These are phyloP conservation scores for Pythium myriotylum DNA, from an alignment of 352 stramenopile species.

Conservation along the genomic window DNA sequence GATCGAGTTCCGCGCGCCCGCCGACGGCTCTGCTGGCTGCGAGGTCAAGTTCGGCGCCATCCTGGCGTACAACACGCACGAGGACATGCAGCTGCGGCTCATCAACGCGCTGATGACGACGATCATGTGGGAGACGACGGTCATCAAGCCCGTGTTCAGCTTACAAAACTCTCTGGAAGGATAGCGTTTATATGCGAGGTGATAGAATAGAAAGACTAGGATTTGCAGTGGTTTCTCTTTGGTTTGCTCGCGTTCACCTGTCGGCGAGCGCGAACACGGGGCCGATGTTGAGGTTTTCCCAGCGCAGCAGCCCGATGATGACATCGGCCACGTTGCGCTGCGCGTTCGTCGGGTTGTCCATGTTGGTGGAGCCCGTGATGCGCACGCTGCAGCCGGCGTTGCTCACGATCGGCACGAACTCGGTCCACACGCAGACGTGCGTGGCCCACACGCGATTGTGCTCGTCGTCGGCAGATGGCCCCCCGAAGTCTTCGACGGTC, in stretches of 20 bases:
- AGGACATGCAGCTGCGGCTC: conserved; percentile 35
- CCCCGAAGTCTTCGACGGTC: not conserved
- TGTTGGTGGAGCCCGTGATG: conserved; percentile 16
- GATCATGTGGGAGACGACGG: conserved; percentile 55
- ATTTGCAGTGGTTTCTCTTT: too few species aligned
- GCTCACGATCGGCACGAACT: conserved; percentile 22
- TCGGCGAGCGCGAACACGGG: conserved; percentile 24
- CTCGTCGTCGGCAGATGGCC: not conserved
- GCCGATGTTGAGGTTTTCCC: conserved; percentile 30
- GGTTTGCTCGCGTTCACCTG: not conserved
- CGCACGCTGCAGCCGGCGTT: conserved; percentile 26
- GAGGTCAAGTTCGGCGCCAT: conserved; percentile 67
- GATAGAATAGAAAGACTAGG: conserved; percentile 7
- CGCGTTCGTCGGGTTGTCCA: conserved; percentile 10
- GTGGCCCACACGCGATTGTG: conserved; percentile 13
- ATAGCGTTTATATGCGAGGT: not conserved
- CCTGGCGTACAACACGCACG: conserved; percentile 62
- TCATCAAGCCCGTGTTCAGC: conserved; percentile 42
- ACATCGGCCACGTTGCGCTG: conserved; percentile 26
- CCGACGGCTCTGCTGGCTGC: conserved; percentile 36
- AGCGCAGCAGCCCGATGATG: conserved; percentile 27
- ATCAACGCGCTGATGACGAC: conserved; percentile 31
- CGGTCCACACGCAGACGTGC: conserved; percentile 17
- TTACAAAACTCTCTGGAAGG: conserved; percentile 18
- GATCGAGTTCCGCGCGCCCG: conserved; percentile 45